Evolutionary conservation across 164 flowering plant species (phyloP).

Genomic region (Aristolochia fimbriata): DNA sequence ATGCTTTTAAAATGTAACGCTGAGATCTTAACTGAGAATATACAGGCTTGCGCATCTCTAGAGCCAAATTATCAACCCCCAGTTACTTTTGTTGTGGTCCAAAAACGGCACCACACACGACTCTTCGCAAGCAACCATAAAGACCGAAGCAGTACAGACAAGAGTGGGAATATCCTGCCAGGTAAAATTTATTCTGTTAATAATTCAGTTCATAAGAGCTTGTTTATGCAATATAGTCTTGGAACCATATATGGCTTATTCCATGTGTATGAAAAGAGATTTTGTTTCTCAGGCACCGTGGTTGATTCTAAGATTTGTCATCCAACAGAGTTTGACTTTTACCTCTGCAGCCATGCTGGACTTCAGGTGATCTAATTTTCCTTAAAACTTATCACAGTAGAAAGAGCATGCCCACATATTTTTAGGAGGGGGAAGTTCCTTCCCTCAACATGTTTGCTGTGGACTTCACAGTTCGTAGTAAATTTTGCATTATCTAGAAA

Average conservation of each 20-base stretch:
- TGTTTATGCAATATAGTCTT: not conserved
- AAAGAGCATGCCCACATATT: too few species aligned
- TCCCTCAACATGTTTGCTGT: too few species aligned
- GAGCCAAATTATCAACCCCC: slow-evolving; percentile 14
- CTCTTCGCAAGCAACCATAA: slow-evolving; percentile 12
- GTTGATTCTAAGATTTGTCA: slow-evolving; percentile 61
- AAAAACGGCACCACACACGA: slow-evolving; percentile 15
- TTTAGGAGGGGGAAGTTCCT: too few species aligned
- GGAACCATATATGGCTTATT: not conserved
- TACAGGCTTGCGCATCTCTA: slow-evolving; percentile 20
- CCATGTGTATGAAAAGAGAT: not conserved
- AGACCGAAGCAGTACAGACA: slow-evolving; percentile 10
- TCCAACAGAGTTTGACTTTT: slow-evolving; percentile 59
- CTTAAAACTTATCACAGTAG: too few species aligned
- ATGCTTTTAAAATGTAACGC: not conserved
- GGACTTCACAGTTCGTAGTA: too few species aligned
- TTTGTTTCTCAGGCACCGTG: slow-evolving; percentile 41
- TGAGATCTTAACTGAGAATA: not conserved
- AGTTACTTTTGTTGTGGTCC: slow-evolving; percentile 16
- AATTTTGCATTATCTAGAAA: too few species aligned
- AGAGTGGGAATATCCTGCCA: slow-evolving; percentile 15
- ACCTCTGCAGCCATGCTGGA: slow-evolving; percentile 60
- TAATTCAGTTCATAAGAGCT: too few species aligned
- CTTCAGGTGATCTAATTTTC: slow-evolving; percentile 29
- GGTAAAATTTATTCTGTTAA: slow-evolving; percentile 5